These are phyloP conservation scores for Herpomyces periplanetae DNA, from an alignment of 2,329 filamentous ascomycete genomes.

Conservation along the genomic window DNA sequence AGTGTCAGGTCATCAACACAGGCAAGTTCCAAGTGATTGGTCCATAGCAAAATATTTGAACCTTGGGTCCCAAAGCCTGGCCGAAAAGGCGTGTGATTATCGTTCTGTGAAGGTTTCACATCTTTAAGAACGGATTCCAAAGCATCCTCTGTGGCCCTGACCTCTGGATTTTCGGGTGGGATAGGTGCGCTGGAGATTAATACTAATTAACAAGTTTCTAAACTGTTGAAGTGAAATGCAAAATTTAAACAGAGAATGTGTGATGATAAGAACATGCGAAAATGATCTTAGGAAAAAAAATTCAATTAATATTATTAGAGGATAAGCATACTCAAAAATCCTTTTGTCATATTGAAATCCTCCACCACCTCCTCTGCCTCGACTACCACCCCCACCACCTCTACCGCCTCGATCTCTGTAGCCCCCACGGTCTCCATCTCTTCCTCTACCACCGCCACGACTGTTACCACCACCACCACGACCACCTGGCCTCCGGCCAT, in stretches of 20 bases:
- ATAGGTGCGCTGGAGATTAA: slow-evolving; percentile 4
- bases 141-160: slow-evolving; percentile 3
- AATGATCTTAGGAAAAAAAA: no score
- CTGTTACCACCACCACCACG: slow-evolving; percentile 4
- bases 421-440: not conserved
- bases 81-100: slow-evolving; percentile 7
- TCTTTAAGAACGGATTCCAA: not conserved
- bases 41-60: slow-evolving; percentile 7
- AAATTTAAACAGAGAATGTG: not conserved
- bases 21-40: slow-evolving; percentile 9
- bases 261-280: no score
- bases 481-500: slow-evolving; percentile 5
- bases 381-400: no score
- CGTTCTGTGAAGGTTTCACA: slow-evolving; percentile 3
- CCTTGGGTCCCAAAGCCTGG: slow-evolving; percentile 8
- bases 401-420: no score
- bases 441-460: not conserved
- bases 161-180: slow-evolving; percentile 4
- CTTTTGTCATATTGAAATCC: no score
- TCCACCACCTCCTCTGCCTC: no score
- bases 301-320: no score
- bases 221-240: slow-evolving; percentile 3
- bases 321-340: no score
- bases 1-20: slow-evolving; percentile 6
- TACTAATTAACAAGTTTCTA: slow-evolving; percentile 4